Evolutionary conservation across 768 basidiomycete genomes (phyloP), one percentile per base, ranked within the genome.

Genomic region (Mycena floridula): DNA sequence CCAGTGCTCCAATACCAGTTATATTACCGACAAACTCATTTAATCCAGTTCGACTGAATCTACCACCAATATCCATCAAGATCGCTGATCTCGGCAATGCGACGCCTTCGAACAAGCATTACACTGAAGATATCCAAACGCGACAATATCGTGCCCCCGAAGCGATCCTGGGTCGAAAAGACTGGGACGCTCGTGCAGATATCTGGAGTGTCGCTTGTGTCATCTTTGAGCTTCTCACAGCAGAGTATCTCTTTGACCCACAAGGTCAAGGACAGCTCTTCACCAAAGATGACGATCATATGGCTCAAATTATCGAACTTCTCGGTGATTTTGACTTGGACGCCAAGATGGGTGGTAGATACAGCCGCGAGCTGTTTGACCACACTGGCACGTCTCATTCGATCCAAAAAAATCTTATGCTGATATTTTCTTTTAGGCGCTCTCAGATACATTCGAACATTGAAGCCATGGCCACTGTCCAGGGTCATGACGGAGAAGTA

Each of bases 41-140:
- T 22, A n/a, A 32, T 28, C 26, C 28, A 25, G 37, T 26, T 21
- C 4, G 37, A 30, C 23, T 44, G 23, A 55, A 16, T 27, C 25
- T 32, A 23, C 73, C 71, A 15, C 76, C 77, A 3, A 81, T 96
- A 52, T 82, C 77, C 16, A 77, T 96, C 58, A 95, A 96, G 73
- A 93, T 96, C 50, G 92, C 92, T 24, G 92, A 96, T 67, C 68
- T 96, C 36, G 92, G 92, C 21, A 96, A 96, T 59, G 93, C 92
- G 21, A 93, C 92, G 26, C 92, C 90, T 13, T 83, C 88, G n/a
- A 83, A 69, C 52, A 81, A 82, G 55, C 91, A 95, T 60, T 96
- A 80, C 60, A 95, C 92, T 7, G 92, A 94, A 57, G 92, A 93
- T 59, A 95, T 94, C 52, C 93, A 95, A 66, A 96, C 92, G n/a